These are phyloP conservation scores for Angophora floribunda DNA, from an alignment of 345 rosid genomes.

Conservation along the genomic window DNA sequence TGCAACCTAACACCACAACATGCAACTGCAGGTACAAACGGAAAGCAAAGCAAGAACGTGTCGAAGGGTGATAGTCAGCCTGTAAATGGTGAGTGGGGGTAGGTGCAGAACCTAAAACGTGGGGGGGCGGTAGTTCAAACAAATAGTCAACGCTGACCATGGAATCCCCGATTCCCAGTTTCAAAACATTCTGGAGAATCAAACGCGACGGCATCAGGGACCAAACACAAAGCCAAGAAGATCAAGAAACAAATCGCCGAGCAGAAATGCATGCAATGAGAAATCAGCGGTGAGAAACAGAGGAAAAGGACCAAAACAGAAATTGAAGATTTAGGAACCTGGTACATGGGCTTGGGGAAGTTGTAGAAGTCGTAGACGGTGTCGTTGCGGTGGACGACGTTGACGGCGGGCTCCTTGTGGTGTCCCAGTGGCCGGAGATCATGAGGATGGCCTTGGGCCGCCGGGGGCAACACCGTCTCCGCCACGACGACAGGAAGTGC, in stretches of 20 bases:
- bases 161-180: not conserved
- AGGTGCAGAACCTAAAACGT: not conserved
- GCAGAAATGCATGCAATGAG: not conserved
- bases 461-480: slow-evolving; percentile 11
- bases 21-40: not conserved
- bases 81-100: not conserved
- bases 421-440: slow-evolving; percentile 93
- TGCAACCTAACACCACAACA: not conserved
- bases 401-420: slow-evolving; percentile 53
- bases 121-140: not conserved
- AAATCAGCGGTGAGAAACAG: no score
- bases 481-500: slow-evolving; percentile 67
- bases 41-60: not conserved
- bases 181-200: not conserved
- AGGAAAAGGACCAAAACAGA: not conserved
- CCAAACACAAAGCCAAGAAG: not conserved
- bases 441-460: slow-evolving; percentile 65
- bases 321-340: slow-evolving; percentile 15
- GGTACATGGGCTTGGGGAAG: slow-evolving; percentile 73
- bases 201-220: not conserved
- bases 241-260: not conserved
- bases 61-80: not conserved
- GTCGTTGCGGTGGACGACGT: slow-evolving; percentile 37
- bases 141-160: not conserved
- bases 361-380: slow-evolving; percentile 76